phyloP scores from a whole-genome alignment of 139 green algal genomes.

The Volvox reticuliferus region DNA sequence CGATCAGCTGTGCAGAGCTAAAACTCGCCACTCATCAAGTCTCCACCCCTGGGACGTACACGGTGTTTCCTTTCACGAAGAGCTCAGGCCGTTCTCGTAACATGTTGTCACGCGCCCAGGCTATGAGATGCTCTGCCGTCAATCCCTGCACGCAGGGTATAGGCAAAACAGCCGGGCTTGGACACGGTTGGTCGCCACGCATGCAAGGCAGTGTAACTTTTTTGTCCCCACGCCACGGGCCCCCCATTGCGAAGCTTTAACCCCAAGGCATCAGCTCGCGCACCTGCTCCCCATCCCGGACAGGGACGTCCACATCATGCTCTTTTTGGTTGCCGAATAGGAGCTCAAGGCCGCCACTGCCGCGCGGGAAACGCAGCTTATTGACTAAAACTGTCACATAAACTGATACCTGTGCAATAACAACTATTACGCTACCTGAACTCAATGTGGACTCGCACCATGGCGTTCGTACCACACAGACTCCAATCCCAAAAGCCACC shows the following conservation, averaged over 20 bases:
- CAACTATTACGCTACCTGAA: conserved; percentile 7
- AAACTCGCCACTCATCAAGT: too few relatives aligned
- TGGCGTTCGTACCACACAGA: background rate
- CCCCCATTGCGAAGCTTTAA: too few relatives aligned
- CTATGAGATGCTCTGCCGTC: conserved; percentile 74
- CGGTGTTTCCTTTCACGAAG: conserved; percentile 87
- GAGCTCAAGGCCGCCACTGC: conserved; percentile 85
- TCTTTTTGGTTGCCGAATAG: conserved; percentile 85
- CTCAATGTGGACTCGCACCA: conserved; percentile 33
- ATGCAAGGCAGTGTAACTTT: too few relatives aligned
- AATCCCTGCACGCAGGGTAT: conserved; percentile 50
- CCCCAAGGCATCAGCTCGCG: background rate
- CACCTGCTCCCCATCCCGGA: conserved; percentile 35
- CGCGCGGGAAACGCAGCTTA: background rate
- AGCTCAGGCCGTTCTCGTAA: conserved; percentile 88
- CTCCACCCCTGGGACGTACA: conserved; percentile 67
- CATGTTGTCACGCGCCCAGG: conserved; percentile 80
- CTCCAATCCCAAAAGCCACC: too few relatives aligned
- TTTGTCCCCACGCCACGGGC: too few relatives aligned
- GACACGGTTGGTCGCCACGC: too few relatives aligned
- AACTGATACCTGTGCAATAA: background rate
- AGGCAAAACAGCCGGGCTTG: too few relatives aligned
- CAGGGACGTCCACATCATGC: conserved; percentile 69
- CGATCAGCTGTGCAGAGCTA: too few relatives aligned
- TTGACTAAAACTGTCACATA: background rate